These are phyloP conservation scores for Ceratobasidium sp. DNA, from an alignment of 1,284 basidiomycete species.

Conservation along the genomic window DNA sequence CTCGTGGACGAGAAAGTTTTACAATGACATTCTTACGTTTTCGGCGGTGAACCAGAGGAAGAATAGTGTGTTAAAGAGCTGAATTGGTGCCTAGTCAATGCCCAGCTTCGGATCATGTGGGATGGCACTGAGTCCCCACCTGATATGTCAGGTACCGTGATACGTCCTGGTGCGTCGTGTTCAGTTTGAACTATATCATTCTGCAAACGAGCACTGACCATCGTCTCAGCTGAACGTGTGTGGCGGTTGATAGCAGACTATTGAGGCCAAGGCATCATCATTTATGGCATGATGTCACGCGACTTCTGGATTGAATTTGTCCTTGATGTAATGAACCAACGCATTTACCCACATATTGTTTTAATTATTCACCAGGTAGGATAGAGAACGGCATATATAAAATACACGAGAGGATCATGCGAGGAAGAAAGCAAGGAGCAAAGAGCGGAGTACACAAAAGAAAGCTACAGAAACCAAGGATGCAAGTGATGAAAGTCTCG, in stretches of 20 bases:
- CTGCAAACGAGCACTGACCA: conserved; percentile 1
- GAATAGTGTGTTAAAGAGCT: conserved; percentile 43
- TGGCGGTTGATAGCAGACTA: conserved; percentile 5
- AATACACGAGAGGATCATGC: background rate
- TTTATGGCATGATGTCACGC: conserved; percentile 27
- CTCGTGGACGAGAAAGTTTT: background rate
- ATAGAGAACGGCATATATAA: background rate
- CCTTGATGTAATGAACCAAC: conserved; percentile 2
- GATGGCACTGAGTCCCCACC: conserved; percentile 4
- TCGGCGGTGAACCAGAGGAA: conserved; percentile 45
- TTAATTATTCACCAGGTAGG: background rate
- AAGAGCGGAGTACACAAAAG: conserved; percentile 3
- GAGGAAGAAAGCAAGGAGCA: background rate
- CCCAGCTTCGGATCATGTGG: background rate
- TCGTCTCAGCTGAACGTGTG: conserved; percentile 1
- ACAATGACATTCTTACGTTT: conserved; percentile 28
- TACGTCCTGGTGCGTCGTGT: background rate
- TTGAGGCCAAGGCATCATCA: background rate
- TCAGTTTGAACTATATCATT: background rate
- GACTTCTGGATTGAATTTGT: background rate
- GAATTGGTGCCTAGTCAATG: conserved; percentile 12
- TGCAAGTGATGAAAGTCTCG: no score
- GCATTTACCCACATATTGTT: background rate
- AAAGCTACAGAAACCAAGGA: background rate
- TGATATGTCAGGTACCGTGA: conserved; percentile 37